Base-by-base conservation (phyloP, 164 flowering plant species). In the Chimonanthus salicifolius region DNA sequence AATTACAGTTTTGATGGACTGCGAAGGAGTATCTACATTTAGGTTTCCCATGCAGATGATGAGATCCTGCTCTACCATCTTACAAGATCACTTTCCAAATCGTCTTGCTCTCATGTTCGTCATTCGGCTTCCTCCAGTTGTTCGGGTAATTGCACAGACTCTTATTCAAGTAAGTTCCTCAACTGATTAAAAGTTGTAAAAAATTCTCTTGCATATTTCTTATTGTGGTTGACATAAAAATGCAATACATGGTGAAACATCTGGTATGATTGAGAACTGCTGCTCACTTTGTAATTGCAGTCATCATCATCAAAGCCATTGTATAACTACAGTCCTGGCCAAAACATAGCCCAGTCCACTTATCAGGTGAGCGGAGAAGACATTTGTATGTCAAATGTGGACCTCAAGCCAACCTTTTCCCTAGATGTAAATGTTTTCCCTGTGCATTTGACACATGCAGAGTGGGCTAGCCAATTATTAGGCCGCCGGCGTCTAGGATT, bases 61-160 rank as follows among this genome's bases (percentile, higher is more conserved):
- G 86, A 86, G 91, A 82, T 88, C 90, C 21, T 92, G 89, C 76
- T 87, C 85, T 72, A 71, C 83, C 60, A 85, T 95, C 75, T 68
- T 93, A 72, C 99, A 93, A 89, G 94, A 89, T 78, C 87, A 95
- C 79, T 95, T 79, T 72, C 99, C 99, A 33, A 80, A 85, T 70
- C 89, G 91, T 66, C 94, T 95, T 77, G 90, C 88, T 58, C 83
- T 87, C 76, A 76, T 92, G 78, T 85, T 87, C 79, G 82, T 93
- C 49, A 78, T 92, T 72, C 85, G 89, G 13, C 96, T 95, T 80
- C 97, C 96, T 78, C 84, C 97, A 62, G 88, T 92, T 79, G 88
- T 86, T 71, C 89, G 98, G 51, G 88, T 93, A 67, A 77, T 95
- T 65, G 81, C 89, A 69, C 98, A 93, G 75, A 92, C 98, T 71